These are phyloP conservation scores for Ganoderma leucocontextum DNA, from an alignment of 1,284 basidiomycete species.

Conservation along the genomic window DNA sequence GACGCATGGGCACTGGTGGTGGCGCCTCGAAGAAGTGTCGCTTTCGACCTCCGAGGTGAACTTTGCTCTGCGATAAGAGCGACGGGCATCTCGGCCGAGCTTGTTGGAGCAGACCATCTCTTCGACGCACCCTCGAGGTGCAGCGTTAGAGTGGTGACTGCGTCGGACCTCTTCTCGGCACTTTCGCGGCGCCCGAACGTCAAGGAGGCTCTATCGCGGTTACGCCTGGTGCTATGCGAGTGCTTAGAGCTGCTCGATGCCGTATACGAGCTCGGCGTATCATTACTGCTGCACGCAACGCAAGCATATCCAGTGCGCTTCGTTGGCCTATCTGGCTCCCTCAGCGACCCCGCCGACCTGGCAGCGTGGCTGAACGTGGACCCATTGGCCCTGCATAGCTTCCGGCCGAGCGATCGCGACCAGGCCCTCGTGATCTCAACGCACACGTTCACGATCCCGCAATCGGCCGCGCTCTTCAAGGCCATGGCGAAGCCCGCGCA, in stretches of 20 bases:
- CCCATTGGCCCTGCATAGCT: slow-evolving; percentile 73
- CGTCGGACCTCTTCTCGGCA: slow-evolving; percentile 55
- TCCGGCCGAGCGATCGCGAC: slow-evolving; percentile 86
- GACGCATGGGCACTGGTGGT: slow-evolving; percentile 65
- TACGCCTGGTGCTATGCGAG: slow-evolving; percentile 83
- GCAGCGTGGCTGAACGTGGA: slow-evolving; percentile 87
- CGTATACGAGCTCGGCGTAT: slow-evolving; percentile 85
- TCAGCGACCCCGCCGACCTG: slow-evolving; percentile 84
- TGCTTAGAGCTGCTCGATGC: slow-evolving; percentile 88
- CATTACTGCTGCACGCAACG: slow-evolving; percentile 71
- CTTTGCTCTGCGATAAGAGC: slow-evolving; percentile 52
- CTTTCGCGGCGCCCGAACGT: slow-evolving; percentile 44
- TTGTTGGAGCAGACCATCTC: slow-evolving; percentile 41
- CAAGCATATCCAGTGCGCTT: slow-evolving; percentile 73
- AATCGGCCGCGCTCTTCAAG: slow-evolving; percentile 90
- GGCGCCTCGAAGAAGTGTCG: slow-evolving; percentile 58
- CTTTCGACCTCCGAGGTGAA: slow-evolving; percentile 57
- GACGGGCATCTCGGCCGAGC: slow-evolving; percentile 55
- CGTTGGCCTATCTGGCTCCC: slow-evolving; percentile 81
- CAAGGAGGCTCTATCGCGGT: slow-evolving; percentile 45
- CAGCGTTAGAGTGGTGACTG: slow-evolving; percentile 63
- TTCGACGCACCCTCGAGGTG: slow-evolving; percentile 48
- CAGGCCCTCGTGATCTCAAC: slow-evolving; percentile 77
- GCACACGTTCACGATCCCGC: slow-evolving; percentile 87
- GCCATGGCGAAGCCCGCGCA: slow-evolving; percentile 94